Evolutionary conservation across 2,329 filamentous ascomycete genomes (phyloP).

Genomic region (Fusarium virguliforme): DNA sequence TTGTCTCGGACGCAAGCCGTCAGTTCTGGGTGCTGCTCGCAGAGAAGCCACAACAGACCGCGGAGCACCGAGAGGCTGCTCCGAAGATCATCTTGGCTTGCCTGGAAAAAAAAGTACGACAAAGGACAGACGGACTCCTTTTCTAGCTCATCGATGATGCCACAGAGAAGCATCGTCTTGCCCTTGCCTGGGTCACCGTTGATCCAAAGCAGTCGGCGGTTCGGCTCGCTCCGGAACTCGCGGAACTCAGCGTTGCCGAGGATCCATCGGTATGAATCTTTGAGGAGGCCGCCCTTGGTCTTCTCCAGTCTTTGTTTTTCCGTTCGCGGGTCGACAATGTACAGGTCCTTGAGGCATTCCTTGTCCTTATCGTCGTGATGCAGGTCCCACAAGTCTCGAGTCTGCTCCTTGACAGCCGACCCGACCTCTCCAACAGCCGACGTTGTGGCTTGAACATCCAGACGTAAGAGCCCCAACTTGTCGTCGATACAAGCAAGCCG

Average conservation of each 20-base stretch:
- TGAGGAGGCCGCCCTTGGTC: constrained; percentile 43
- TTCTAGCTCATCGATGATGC: constrained; percentile 50
- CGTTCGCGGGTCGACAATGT: background rate
- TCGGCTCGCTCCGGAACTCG: constrained; percentile 45
- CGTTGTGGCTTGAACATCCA: background rate
- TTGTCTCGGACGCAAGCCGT: constrained; percentile 54
- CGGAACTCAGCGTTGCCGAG: constrained; percentile 50
- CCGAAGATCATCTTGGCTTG: constrained; percentile 57
- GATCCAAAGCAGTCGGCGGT: constrained; percentile 53
- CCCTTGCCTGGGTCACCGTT: constrained; percentile 58
- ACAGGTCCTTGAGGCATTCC: background rate
- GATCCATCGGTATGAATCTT: constrained; percentile 55
- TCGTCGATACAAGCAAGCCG: background rate
- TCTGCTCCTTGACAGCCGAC: constrained; percentile 9
- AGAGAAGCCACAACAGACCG: constrained; percentile 62
- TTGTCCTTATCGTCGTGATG: constrained; percentile 2
- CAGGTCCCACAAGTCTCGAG: background rate
- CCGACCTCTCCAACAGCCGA: background rate
- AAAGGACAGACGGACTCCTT: constrained; percentile 3
- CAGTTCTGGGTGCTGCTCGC: constrained; percentile 55
- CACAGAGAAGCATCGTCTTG: constrained; percentile 58
- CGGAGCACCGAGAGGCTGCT: constrained; percentile 60
- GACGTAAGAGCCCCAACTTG: background rate
- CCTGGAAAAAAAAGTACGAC: constrained; percentile 63
- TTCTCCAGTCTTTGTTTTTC: constrained; percentile 36